Conservation (phyloP, 305 asterid species). For the Plantago coronopus region DNA sequence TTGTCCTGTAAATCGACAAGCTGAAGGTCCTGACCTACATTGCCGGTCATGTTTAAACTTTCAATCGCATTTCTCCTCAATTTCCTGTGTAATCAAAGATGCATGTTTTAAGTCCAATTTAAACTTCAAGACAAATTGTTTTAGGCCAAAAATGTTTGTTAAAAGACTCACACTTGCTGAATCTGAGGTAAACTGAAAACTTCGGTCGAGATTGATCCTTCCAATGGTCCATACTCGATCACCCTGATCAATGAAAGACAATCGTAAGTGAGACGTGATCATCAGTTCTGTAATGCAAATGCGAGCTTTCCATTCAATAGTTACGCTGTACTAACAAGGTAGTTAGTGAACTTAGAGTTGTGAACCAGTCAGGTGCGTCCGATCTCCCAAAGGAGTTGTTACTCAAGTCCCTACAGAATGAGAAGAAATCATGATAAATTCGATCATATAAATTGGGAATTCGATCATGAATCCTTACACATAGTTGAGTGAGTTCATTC, state of each 20-base stretch:
- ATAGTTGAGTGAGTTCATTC: conserved; percentile 78
- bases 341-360: conserved; percentile 65
- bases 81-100: conserved; percentile 51
- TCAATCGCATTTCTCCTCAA: conserved; percentile 71
- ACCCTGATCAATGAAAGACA: conserved; percentile 43
- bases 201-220: conserved; percentile 64
- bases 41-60: conserved; percentile 65
- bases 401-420: conserved; percentile 75
- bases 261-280: conserved; percentile 16
- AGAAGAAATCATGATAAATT: not conserved
- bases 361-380: conserved; percentile 68
- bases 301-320: not conserved
- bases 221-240: conserved; percentile 67
- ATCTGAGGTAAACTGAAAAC: conserved; percentile 69
- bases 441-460: not conserved
- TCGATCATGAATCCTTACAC: conserved; percentile 49
- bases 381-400: conserved; percentile 70
- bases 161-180: conserved; percentile 75
- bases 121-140: not conserved
- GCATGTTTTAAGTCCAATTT: conserved; percentile 1
- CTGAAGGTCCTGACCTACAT: conserved; percentile 55
- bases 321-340: conserved; percentile 64
- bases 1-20: conserved; percentile 83
- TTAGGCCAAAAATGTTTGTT: conserved; percentile 1
- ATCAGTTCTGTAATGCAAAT: conserved; percentile 17